A percentile compares a stretch with the other conserved stretches of the same genome.
Conservation (phyloP, 768 basidiomycete genomes). For the Amanita polypyramis region DNA sequence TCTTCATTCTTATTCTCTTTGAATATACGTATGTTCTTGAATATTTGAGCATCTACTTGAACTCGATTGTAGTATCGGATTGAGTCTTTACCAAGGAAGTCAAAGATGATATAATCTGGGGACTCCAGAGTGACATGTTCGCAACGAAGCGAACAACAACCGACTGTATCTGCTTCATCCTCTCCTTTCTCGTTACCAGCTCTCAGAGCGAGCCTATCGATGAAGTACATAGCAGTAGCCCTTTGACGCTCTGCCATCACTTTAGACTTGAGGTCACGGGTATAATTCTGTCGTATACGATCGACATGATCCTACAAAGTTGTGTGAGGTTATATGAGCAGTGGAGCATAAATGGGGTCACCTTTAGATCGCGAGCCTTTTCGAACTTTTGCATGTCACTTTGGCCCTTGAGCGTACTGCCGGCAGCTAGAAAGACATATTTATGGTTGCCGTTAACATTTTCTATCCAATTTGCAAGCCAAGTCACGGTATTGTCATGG, state of each 20-base stretch:
- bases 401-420: conserved; percentile 95
- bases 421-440: conserved; percentile 97
- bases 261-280: conserved; percentile 73
- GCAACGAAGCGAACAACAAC: conserved; percentile 94
- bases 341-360: conserved; percentile 19
- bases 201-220: conserved; percentile 93
- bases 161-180: conserved; percentile 98
- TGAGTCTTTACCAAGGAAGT: conserved; percentile 98
- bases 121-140: conserved; percentile 92
- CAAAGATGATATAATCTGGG: conserved; percentile 84
- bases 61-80: conserved; percentile 95
- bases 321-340: conserved; percentile 1
- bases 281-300: conserved; percentile 84
- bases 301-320: conserved; percentile 72
- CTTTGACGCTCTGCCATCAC: conserved; percentile 93
- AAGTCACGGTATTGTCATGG: conserved; percentile 95
- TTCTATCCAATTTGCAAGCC: conserved; percentile 98
- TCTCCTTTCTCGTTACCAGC: conserved; percentile 99
- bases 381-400: conserved; percentile 98
- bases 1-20: conserved; percentile 85
- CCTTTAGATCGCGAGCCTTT: conserved; percentile 94
- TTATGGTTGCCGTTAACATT: conserved; percentile 94
- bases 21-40: conserved; percentile 97
- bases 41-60: conserved; percentile 82
- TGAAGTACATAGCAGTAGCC: conserved; percentile 99